Percentiles rank a stretch among this genome's conserved stretches.
Conservation (phyloP, 192 early-diverging fungal species). For the Globomyces pollinis-pini region DNA sequence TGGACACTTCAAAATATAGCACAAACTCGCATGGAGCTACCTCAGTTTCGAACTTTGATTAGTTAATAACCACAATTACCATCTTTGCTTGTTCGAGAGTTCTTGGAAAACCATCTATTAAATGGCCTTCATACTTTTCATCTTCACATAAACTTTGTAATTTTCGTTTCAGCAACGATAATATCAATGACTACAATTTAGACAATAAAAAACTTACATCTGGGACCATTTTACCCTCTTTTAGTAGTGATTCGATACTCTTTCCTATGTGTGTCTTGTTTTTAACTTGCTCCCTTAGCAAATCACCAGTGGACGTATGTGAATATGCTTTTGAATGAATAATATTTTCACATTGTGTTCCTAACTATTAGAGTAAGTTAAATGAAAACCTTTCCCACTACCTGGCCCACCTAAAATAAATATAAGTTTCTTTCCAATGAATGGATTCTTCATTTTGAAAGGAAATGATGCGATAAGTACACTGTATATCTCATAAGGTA, state of each 20-base stretch:
- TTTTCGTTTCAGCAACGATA: slow-evolving; percentile 19
- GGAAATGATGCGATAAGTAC: slow-evolving; percentile 12
- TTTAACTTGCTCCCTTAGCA: slow-evolving; percentile 48
- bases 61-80: not conserved
- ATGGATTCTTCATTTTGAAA: slow-evolving; percentile 13
- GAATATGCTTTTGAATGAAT: slow-evolving; percentile 31
- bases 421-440: slow-evolving; percentile 29
- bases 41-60: slow-evolving; percentile 27
- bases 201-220: slow-evolving; percentile 20
- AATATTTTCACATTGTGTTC: slow-evolving; percentile 49
- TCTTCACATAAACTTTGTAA: slow-evolving; percentile 10
- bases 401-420: slow-evolving; percentile 48
- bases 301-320: slow-evolving; percentile 54
- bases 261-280: slow-evolving; percentile 31
- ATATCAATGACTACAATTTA: slow-evolving; percentile 18
- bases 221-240: slow-evolving; percentile 57
- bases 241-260: slow-evolving; percentile 38
- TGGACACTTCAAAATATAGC: slow-evolving; percentile 44
- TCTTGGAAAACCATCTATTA: slow-evolving; percentile 62
- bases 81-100: slow-evolving; percentile 49
- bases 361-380: too few relatives aligned
- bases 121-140: slow-evolving; percentile 25
- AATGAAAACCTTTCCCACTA: slow-evolving; percentile 27
- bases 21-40: slow-evolving; percentile 36
- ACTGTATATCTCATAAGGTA: slow-evolving; percentile 19